Evolutionary conservation across 1,284 basidiomycete genomes (phyloP).

Genomic region (Cronartium quercuum): DNA sequence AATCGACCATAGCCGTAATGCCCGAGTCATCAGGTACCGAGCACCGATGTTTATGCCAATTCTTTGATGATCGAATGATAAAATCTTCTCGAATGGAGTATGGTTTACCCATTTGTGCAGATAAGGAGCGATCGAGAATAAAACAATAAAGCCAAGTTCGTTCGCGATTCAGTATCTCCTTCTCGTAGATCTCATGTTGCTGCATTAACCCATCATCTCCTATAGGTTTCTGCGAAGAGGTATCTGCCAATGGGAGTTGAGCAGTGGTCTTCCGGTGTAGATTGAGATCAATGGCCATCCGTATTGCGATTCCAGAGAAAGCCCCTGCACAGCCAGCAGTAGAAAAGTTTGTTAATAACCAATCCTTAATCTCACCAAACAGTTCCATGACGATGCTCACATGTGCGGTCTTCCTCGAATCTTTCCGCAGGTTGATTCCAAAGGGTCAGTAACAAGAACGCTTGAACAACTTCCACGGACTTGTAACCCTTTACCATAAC

Average conservation of each 20-base stretch:
- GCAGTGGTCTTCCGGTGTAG: conserved; percentile 62
- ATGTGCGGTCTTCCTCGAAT: conserved; percentile 94
- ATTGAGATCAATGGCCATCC: conserved; percentile 75
- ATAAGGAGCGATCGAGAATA: conserved; percentile 71
- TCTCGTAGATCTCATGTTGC: conserved; percentile 62
- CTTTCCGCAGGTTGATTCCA: conserved; percentile 51
- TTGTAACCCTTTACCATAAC: conserved; percentile 75
- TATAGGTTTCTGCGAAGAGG: conserved; percentile 40
- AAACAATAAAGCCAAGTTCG: conserved; percentile 81
- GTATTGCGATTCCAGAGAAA: conserved; percentile 46
- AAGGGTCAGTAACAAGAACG: conserved; percentile 49
- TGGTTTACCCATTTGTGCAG: conserved; percentile 79
- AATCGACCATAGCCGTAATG: conserved; percentile 46
- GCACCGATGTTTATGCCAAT: conserved; percentile 56
- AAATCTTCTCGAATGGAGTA: conserved; percentile 78
- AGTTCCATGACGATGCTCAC: too few species aligned
- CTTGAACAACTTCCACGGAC: conserved; percentile 65
- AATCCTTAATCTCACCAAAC: too few species aligned
- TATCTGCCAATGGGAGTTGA: conserved; percentile 49
- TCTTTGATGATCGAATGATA: conserved; percentile 66
- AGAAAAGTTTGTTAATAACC: neutral
- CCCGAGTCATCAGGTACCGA: conserved; percentile 47
- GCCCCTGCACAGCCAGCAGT: conserved; percentile 2
- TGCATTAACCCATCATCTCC: conserved; percentile 48
- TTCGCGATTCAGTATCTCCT: conserved; percentile 71